Conservation (phyloP, 73 alveolate genomes). For the Paramecium tetraurelia region DNA sequence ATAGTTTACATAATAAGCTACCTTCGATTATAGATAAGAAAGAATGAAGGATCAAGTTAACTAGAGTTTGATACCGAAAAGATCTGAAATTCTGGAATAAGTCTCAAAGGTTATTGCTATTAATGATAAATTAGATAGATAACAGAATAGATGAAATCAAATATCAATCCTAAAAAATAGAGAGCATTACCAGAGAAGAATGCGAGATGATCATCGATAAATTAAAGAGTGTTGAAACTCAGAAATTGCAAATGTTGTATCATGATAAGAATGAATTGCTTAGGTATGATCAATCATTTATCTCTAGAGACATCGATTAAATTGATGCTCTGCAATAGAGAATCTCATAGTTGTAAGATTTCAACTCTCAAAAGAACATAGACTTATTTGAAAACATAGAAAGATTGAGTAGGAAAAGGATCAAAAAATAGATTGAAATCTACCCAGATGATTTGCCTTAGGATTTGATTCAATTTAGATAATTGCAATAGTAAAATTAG, state of each 20-base stretch:
- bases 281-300: neutral
- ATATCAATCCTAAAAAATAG: neutral
- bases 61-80: constrained; percentile 13
- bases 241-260: neutral
- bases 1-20: neutral
- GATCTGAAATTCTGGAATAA: neutral
- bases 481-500: neutral
- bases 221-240: neutral
- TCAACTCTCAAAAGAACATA: neutral
- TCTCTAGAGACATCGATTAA: neutral
- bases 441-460: constrained; percentile 39
- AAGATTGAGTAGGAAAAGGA: neutral
- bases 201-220: neutral
- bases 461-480: neutral
- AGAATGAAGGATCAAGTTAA: neutral
- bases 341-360: neutral
- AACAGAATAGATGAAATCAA: constrained; percentile 19
- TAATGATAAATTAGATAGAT: neutral
- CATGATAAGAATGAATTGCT: neutral
- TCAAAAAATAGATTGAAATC: neutral
- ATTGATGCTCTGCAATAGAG: neutral
- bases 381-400: neutral
- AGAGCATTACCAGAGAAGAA: constrained; percentile 1
- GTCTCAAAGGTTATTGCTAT: neutral
- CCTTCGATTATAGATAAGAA: neutral